A percentile compares a stretch with the other conserved stretches of the same genome.
Evolutionary conservation across 1,139 yeast genomes (phyloP).

Genomic region (Saccharomyces pastorianus): DNA sequence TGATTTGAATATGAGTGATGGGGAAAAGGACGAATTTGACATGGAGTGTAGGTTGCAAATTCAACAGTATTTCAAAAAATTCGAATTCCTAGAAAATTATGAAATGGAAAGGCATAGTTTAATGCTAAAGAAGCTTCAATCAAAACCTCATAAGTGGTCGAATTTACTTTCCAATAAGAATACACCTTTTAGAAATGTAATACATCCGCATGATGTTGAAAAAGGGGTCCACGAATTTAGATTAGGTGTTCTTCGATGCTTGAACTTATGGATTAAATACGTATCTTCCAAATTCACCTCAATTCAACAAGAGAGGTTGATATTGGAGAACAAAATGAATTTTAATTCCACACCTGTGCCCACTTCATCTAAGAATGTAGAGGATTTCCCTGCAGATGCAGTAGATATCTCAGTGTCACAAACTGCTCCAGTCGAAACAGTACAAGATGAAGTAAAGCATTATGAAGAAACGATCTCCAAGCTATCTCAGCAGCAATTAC

Average conservation of each 20-base stretch:
- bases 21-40: conserved; percentile 48
- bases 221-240: conserved; percentile 19
- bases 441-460: conserved; percentile 30
- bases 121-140: conserved; percentile 7
- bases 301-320: conserved; percentile 27
- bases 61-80: conserved; percentile 44
- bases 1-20: conserved; percentile 34
- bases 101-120: conserved; percentile 37
- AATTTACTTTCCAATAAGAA: background rate
- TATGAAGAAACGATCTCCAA: conserved; percentile 30
- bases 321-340: conserved; percentile 17
- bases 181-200: conserved; percentile 5
- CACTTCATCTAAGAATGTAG: background rate
- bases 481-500: conserved; percentile 55
- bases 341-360: conserved; percentile 11
- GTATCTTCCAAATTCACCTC: conserved; percentile 22
- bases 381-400: conserved; percentile 1
- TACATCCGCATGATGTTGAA: conserved; percentile 6
- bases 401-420: conserved; percentile 19
- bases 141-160: background rate
- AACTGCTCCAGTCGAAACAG: conserved; percentile 19
- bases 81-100: conserved; percentile 43
- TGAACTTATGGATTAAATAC: conserved; percentile 21
- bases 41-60: conserved; percentile 46
- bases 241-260: conserved; percentile 26